Evolutionary conservation across 306 rosid genomes (phyloP).

Genomic region (Vicia sativa): DNA sequence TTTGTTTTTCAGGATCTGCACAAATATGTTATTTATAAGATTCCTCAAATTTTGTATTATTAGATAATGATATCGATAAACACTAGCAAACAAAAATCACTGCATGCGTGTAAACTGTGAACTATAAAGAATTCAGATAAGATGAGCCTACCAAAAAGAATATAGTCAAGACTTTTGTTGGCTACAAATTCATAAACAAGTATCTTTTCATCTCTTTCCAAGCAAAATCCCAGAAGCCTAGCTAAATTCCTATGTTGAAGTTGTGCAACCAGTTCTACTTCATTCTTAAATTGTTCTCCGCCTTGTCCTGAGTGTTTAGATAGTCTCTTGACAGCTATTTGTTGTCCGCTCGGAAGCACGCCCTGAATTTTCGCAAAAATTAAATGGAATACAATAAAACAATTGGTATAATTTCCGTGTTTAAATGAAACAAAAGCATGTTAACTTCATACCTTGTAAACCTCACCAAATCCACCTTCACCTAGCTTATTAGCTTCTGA

Average conservation of each 20-base stretch:
- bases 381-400: not conserved
- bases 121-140: slow-evolving; percentile 1
- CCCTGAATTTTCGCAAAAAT: slow-evolving; percentile 46
- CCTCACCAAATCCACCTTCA: slow-evolving; percentile 65
- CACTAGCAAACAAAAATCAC: not conserved
- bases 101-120: not conserved
- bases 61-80: not conserved
- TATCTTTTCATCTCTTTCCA: slow-evolving; percentile 58
- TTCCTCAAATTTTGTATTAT: too few relatives aligned
- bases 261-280: slow-evolving; percentile 55
- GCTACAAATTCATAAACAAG: slow-evolving; percentile 65
- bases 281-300: slow-evolving; percentile 60
- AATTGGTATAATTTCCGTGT: slow-evolving; percentile 3
- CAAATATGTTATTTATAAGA: not conserved
- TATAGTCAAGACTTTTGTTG: slow-evolving; percentile 57
- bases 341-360: slow-evolving; percentile 46
- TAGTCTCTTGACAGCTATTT: slow-evolving; percentile 65
- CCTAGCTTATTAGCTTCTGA: slow-evolving; percentile 49
- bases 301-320: slow-evolving; percentile 61
- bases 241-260: slow-evolving; percentile 70
- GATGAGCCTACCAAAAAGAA: slow-evolving; percentile 53
- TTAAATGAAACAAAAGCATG: slow-evolving; percentile 1
- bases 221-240: slow-evolving; percentile 62
- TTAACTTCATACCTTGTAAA: slow-evolving; percentile 47
- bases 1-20: slow-evolving; percentile 46